Base-by-base conservation (phyloP, 176 grass and related monocot species). In the Rhynchospora pubera region DNA sequence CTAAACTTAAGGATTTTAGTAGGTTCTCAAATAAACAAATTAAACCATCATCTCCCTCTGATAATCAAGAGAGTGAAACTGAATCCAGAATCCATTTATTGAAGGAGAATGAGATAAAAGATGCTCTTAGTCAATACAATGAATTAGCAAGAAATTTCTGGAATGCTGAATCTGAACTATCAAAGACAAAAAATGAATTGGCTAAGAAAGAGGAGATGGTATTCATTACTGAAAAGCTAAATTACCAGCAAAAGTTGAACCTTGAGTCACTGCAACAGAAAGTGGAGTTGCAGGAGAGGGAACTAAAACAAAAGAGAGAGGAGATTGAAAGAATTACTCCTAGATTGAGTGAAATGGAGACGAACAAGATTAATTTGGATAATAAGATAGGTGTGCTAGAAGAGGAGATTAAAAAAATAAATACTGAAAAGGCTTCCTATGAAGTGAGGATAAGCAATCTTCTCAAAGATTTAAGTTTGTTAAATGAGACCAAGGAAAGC, bases 321-420 rank as follows among this genome's bases (percentile, higher is more conserved):
- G 77, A 80, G 57, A 60, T 80, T 43, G 77, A 80, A 45, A 93
- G 75, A 50, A 58, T 85, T 78, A 91, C 88, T 84, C 82, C 73
- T 28, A 89, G 84, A 82, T 87, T 91, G 83, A 85, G 79, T 83
- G 81, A 87, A 57, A 56, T 83, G 22, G 86, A 91, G 82, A 88
- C 59, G 59, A 85, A 21, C 51, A 93, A 91, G 77, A 59, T 62
- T 48, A 65, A 91, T 43, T 80, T 62, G 77, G 77, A 80, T 60
- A 62, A 19, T 19, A 80, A 46, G 2, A 19, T 80, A 7, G 18
- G 30, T 44, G 56, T 62, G 56, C 15, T 62, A 80, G 58, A 57
- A 60, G 57, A 45, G 58, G 18, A 80, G 47, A 80, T 21, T 13
- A 45, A 64, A 62, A 14, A 23, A 48, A 24, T 80, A 39, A 62